These are phyloP conservation scores for Aspergillus cavernicola DNA, from an alignment of 495 filamentous ascomycete genomes.

Conservation along the genomic window DNA sequence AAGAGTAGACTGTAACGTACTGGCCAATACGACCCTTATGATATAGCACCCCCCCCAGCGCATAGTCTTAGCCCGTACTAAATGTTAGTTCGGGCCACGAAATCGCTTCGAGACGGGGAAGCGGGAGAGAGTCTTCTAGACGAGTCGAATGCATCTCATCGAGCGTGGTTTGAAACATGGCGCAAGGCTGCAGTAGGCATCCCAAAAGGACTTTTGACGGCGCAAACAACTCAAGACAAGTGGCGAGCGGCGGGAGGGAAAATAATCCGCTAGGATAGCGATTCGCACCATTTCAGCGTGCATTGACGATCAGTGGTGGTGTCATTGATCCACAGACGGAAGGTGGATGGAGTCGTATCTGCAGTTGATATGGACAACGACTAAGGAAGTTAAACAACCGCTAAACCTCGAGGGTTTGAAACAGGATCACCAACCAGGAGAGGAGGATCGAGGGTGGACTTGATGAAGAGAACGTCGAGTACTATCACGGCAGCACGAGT, in stretches of 20 bases:
- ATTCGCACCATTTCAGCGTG: constrained; percentile 12
- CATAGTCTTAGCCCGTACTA: constrained; percentile 5
- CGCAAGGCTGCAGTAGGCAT: neutral
- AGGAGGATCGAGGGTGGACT: neutral
- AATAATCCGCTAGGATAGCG: constrained; percentile 3
- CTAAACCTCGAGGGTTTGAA: constrained; percentile 9
- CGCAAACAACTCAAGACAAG: constrained; percentile 7
- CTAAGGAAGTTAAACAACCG: constrained; percentile 10
- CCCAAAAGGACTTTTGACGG: neutral
- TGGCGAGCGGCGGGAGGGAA: constrained; percentile 5
- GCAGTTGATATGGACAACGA: constrained; percentile 3
- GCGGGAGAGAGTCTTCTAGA: constrained; percentile 4
- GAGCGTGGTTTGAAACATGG: constrained; percentile 6
- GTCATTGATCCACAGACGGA: constrained; percentile 17
- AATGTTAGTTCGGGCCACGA: constrained; percentile 4
- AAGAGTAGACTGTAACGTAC: neutral
- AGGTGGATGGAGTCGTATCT: constrained; percentile 13
- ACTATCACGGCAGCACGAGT: neutral
- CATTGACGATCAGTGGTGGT: constrained; percentile 19
- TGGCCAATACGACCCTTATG: constrained; percentile 1
- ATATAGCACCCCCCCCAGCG: neutral
- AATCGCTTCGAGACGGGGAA: constrained; percentile 1
- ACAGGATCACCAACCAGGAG: constrained; percentile 4
- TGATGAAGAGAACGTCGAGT: constrained; percentile 1
- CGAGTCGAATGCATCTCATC: constrained; percentile 6